Evolutionary conservation across 2,329 filamentous ascomycete species (phyloP), one percentile per base, ranked within the genome.

Genomic region (Fusarium secorum): DNA sequence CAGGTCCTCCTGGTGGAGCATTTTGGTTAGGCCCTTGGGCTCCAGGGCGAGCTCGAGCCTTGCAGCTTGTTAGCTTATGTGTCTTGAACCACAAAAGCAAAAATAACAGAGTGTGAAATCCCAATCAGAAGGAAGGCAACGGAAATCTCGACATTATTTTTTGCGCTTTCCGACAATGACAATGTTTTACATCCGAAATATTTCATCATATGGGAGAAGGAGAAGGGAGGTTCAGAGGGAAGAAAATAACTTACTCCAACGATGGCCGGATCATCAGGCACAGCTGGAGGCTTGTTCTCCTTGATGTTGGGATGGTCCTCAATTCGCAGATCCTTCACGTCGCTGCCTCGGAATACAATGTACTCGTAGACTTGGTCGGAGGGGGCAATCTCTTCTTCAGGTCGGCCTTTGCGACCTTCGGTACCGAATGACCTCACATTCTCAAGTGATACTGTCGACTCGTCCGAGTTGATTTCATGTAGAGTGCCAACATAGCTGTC

Each of bases 71-170:
- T 69, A 79, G 76, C 66, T 64, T 45, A 49, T 48, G 64, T 53
- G 49, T 79, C 74, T 84, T 69, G 52, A 53, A 41, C 35, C 48
- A 71, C 69, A 68, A 68, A 26, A 59, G 55, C n/a, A 57, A 64
- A 38, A 60, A 54, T 22, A 60, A 42, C 17, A 58, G 49, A 20
- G 51, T 57, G 66, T 68, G 36, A 14, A 63, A 64, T 75, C 71
- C 70, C 48, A 70, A 90, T 97, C 94, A 98, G 94, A 97, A 98
- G 95, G 95, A 98, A 98, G 95, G 94, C 95, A 98, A 97, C 95
- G 94, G 95, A 97, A 91, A 92, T 91, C 89, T 97, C 95, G 91
- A 97, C 95, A 97, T 85, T 88, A 88, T 91, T 94, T 85, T 89
- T 90, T 97, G 94, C 94, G 94, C 94, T 92, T 91, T 92, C 92